Evolutionary conservation across 345 rosid genomes (phyloP).

Genomic region (Durio zibethinus): DNA sequence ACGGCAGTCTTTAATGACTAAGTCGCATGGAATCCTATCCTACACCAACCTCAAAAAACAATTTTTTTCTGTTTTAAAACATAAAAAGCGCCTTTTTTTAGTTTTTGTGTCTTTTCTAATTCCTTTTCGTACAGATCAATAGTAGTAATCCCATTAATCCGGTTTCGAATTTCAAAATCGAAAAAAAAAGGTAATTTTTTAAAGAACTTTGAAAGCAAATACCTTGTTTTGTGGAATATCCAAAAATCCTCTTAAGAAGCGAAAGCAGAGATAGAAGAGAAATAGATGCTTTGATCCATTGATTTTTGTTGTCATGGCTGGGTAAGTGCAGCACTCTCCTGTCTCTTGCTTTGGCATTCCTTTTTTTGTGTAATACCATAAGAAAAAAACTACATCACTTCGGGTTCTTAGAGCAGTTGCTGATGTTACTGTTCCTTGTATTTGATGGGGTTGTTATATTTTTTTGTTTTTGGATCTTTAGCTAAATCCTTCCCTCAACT

Average conservation of each 20-base stretch:
- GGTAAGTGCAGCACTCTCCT: neutral
- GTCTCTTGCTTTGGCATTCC: neutral
- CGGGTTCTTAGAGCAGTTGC: neutral
- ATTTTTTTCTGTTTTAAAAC: neutral
- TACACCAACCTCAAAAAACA: too few relatives aligned
- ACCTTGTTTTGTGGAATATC: neutral
- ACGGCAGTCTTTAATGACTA: too few relatives aligned
- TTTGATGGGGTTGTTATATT: neutral
- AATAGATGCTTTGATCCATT: neutral
- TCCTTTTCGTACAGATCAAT: slow-evolving; percentile 1
- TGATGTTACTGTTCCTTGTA: neutral
- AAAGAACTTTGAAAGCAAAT: neutral
- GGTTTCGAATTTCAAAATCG: slow-evolving; percentile 4
- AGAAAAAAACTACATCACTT: neutral
- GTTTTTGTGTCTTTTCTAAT: neutral
- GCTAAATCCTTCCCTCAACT: neutral
- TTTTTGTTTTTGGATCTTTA: neutral
- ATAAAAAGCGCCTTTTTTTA: neutral
- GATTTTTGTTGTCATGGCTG: slow-evolving; percentile 5
- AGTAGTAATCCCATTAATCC: slow-evolving; percentile 1
- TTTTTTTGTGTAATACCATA: neutral
- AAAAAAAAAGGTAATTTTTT: neutral
- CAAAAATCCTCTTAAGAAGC: neutral
- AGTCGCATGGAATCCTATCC: too few relatives aligned
- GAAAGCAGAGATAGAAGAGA: neutral